These are phyloP conservation scores for Ampelomyces quisqualis DNA, from an alignment of 2,329 filamentous ascomycete genomes.

Conservation along the genomic window DNA sequence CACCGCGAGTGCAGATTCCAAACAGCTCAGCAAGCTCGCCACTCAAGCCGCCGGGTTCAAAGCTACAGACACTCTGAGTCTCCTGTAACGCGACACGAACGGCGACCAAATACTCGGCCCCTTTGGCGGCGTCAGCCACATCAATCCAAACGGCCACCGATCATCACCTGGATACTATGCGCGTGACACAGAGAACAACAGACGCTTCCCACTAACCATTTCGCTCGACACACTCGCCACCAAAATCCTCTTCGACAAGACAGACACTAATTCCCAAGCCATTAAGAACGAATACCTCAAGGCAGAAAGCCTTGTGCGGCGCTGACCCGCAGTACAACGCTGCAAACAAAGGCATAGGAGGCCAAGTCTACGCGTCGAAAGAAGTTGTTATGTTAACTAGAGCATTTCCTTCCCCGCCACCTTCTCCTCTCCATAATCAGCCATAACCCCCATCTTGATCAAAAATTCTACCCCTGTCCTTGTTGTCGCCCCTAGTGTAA, in stretches of 20 bases:
- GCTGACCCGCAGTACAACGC: conserved; percentile 45
- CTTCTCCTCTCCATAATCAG: conserved; percentile 65
- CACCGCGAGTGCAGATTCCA: conserved; percentile 18
- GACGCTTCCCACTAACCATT: conserved; percentile 33
- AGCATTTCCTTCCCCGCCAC: conserved; percentile 62
- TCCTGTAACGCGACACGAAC: conserved; percentile 25
- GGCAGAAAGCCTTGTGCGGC: conserved; percentile 47
- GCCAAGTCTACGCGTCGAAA: conserved; percentile 43
- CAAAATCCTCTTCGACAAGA: conserved; percentile 44
- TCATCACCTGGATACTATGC: conserved; percentile 48
- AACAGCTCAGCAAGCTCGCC: conserved; percentile 14
- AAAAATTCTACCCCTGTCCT: conserved; percentile 55
- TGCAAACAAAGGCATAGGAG: conserved; percentile 26
- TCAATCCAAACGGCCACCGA: conserved; percentile 22
- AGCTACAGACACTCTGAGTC: conserved; percentile 9
- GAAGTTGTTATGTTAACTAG: conserved; percentile 44
- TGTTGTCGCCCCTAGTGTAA: conserved; percentile 60
- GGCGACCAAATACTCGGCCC: conserved; percentile 22
- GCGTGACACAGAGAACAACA: conserved; percentile 48
- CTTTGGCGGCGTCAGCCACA: conserved; percentile 31
- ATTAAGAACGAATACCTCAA: conserved; percentile 49
- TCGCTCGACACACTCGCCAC: conserved; percentile 46
- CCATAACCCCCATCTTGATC: conserved; percentile 55
- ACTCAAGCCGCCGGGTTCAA: conserved; percentile 19
- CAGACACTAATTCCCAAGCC: conserved; percentile 37